Percentiles rank a stretch among this genome's conserved stretches.
Conservation (phyloP, 352 stramenopile genomes). For the Globisporangium canariense region DNA sequence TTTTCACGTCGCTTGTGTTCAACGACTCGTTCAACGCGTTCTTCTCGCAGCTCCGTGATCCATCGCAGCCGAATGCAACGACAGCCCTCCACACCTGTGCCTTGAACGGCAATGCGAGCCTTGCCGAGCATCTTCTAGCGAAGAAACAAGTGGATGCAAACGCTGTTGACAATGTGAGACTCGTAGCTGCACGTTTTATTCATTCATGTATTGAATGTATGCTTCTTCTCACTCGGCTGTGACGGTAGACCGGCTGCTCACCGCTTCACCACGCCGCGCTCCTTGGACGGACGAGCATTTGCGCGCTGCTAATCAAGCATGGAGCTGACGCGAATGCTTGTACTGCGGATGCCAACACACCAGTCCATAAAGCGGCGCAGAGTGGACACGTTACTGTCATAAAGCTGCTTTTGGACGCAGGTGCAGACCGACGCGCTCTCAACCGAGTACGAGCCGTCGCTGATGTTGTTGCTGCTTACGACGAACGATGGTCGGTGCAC, state of each 20-base stretch:
- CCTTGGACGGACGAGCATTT: slow-evolving; percentile 27
- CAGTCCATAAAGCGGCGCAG: slow-evolving; percentile 43
- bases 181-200: not conserved
- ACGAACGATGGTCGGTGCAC: not conserved
- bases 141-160: slow-evolving; percentile 5
- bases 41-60: slow-evolving; percentile 26
- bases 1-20: slow-evolving; percentile 19
- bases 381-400: slow-evolving; percentile 21
- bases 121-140: slow-evolving; percentile 17
- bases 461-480: not conserved
- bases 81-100: slow-evolving; percentile 30
- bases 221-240: not conserved
- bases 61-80: slow-evolving; percentile 15
- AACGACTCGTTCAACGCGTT: slow-evolving; percentile 31
- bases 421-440: slow-evolving; percentile 14
- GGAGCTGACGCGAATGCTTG: slow-evolving; percentile 21
- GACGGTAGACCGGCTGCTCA: slow-evolving; percentile 23
- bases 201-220: not conserved
- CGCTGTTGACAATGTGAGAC: slow-evolving; percentile 27
- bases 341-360: slow-evolving; percentile 19
- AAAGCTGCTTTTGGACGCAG: slow-evolving; percentile 24
- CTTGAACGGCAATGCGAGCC: slow-evolving; percentile 26
- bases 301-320: slow-evolving; percentile 23
- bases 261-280: slow-evolving; percentile 36
- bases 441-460: slow-evolving; percentile 21